Percentiles rank a stretch among this genome's conserved stretches.
These are phyloP conservation scores for Suillus hirtellus DNA, from an alignment of 768 basidiomycete genomes.

Conservation along the genomic window DNA sequence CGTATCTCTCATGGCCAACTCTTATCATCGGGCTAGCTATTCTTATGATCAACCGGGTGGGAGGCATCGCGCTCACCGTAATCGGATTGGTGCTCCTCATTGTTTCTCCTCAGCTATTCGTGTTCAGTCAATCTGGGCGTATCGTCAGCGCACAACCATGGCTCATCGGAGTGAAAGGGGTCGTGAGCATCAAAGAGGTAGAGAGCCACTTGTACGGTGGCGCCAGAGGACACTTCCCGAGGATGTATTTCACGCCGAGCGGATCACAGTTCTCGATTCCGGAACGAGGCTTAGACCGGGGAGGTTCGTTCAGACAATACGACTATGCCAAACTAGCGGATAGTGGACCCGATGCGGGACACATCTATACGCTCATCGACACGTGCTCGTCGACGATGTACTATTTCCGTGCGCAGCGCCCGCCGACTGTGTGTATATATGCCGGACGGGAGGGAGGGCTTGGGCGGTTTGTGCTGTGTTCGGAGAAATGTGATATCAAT, in stretches of 20 bases:
- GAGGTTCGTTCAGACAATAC: slow-evolving; percentile 14
- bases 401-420: slow-evolving; percentile 19
- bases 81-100: slow-evolving; percentile 10
- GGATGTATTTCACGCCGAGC: slow-evolving; percentile 18
- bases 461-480: slow-evolving; percentile 25
- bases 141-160: slow-evolving; percentile 19
- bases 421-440: slow-evolving; percentile 24
- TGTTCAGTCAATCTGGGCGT: slow-evolving; percentile 20
- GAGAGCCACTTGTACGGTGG: slow-evolving; percentile 19
- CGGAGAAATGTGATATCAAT: slow-evolving; percentile 17
- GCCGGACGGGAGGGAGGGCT: slow-evolving; percentile 24
- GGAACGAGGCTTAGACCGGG: neutral
- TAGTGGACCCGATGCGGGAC: slow-evolving; percentile 4
- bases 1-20: slow-evolving; percentile 15
- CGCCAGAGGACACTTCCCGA: slow-evolving; percentile 9
- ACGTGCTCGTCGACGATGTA: slow-evolving; percentile 19
- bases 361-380: slow-evolving; percentile 20
- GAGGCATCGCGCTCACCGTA: slow-evolving; percentile 7
- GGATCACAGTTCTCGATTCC: slow-evolving; percentile 18
- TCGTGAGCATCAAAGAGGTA: slow-evolving; percentile 14
- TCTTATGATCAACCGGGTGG: neutral
- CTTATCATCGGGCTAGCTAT: slow-evolving; percentile 11
- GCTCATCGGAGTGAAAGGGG: slow-evolving; percentile 24
- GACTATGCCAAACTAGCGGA: slow-evolving; percentile 5
- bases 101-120: slow-evolving; percentile 11